Percentiles rank a stretch among this genome's conserved stretches.
These are phyloP conservation scores for Sicyos baderoa DNA, from an alignment of 306 rosid species.

Conservation along the genomic window DNA sequence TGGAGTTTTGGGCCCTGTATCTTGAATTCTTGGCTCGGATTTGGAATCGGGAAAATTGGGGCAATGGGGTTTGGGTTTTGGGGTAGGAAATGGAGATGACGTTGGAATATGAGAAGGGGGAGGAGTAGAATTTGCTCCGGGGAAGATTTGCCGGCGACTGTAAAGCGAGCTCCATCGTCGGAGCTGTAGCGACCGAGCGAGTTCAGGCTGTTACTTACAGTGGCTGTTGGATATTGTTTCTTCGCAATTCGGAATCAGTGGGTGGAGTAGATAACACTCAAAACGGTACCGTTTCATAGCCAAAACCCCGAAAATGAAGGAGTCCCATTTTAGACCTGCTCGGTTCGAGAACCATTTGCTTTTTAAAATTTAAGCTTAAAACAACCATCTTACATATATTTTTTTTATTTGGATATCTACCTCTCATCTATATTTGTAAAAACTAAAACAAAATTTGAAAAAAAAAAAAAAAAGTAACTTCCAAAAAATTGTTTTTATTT, in stretches of 20 bases:
- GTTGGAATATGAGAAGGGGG: conserved; percentile 4
- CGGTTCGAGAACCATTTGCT: too few relatives aligned
- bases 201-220: neutral
- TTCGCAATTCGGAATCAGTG: neutral
- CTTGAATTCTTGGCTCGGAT: conserved; percentile 19
- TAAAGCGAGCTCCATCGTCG: conserved; percentile 48
- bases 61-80: neutral
- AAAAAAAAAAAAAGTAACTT: too few relatives aligned
- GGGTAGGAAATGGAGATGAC: neutral
- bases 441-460: too few relatives aligned
- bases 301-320: neutral
- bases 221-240: neutral
- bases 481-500: too few relatives aligned
- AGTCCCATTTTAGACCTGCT: too few relatives aligned
- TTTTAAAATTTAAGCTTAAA: too few relatives aligned
- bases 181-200: conserved; percentile 26
- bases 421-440: too few relatives aligned
- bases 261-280: neutral
- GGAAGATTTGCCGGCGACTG: conserved; percentile 30
- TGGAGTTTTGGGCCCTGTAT: conserved; percentile 22
- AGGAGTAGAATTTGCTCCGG: conserved; percentile 20
- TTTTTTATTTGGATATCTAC: too few relatives aligned
- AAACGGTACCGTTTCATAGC: conserved; percentile 6
- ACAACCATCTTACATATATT: too few relatives aligned
- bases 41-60: conserved; percentile 29